phyloP scores from a whole-genome alignment of 306 rosid genomes.

The Pyrus pyrifolia region DNA sequence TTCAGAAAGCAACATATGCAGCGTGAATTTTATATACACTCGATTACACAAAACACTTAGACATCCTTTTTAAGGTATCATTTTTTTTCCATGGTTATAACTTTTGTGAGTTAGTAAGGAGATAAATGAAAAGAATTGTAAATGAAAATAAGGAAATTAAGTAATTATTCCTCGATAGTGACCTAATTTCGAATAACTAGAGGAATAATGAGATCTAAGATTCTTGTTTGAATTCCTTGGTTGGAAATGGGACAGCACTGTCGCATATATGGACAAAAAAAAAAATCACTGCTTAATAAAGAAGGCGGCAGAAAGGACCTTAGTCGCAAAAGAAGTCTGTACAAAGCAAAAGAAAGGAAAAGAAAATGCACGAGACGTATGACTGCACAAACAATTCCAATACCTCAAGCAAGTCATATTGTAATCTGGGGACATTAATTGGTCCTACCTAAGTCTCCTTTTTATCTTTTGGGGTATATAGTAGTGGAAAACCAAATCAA shows the following conservation, averaged over 20 bases:
- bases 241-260: not conserved
- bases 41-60: not conserved
- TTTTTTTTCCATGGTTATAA: not conserved
- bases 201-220: not conserved
- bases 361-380: not conserved
- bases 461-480: not conserved
- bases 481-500: not conserved
- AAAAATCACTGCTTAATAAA: not conserved
- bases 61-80: not conserved
- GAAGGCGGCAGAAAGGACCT: no score
- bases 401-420: not conserved
- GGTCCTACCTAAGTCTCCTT: not conserved
- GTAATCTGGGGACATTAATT: not conserved
- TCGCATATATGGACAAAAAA: not conserved
- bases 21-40: not conserved
- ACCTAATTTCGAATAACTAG: not conserved
- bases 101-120: not conserved
- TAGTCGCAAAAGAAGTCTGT: not conserved
- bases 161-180: not conserved
- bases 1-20: not conserved
- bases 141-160: not conserved
- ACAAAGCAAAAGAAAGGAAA: not conserved
- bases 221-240: not conserved
- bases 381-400: not conserved
- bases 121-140: not conserved